phyloP scores from a whole-genome alignment of 1,284 basidiomycete species.

The Porodaedalea pini region DNA sequence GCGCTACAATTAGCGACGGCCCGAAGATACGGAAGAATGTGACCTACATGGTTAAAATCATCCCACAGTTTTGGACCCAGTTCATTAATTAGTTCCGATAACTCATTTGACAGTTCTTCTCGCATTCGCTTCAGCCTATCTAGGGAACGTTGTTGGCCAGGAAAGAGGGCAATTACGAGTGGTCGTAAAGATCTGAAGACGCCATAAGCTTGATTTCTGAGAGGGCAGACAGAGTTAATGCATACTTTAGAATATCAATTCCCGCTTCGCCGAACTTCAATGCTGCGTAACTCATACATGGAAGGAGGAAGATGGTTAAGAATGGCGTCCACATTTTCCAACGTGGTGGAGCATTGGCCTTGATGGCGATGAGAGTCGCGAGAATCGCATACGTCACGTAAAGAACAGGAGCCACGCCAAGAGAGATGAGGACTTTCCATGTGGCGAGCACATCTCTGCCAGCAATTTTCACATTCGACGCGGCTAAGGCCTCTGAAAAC shows the following conservation, averaged over 20 bases:
- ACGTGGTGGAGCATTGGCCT: constrained; percentile 57
- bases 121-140: constrained; percentile 80
- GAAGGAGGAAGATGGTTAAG: constrained; percentile 72
- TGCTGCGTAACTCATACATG: constrained; percentile 90
- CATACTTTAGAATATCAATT: constrained; percentile 95
- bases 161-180: constrained; percentile 85
- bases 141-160: constrained; percentile 86
- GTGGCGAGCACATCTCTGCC: constrained; percentile 95
- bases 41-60: constrained; percentile 78
- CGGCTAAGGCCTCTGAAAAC: constrained; percentile 86
- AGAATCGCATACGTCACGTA: constrained; percentile 83
- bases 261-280: constrained; percentile 99
- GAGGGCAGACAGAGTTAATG: constrained; percentile 30
- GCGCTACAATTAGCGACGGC: constrained; percentile 11
- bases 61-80: constrained; percentile 86
- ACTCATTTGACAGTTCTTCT: constrained; percentile 78
- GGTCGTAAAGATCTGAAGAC: constrained; percentile 80
- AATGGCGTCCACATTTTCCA: constrained; percentile 81
- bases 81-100: constrained; percentile 86
- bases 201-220: constrained; percentile 20
- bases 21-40: constrained; percentile 8
- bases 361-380: constrained; percentile 75
- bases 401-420: constrained; percentile 86
- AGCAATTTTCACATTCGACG: constrained; percentile 93
- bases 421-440: constrained; percentile 96